Percentiles rank a stretch among this genome's conserved stretches.
phyloP scores from a whole-genome alignment of 2,329 filamentous ascomycete species.

The Colletotrichum tropicale region DNA sequence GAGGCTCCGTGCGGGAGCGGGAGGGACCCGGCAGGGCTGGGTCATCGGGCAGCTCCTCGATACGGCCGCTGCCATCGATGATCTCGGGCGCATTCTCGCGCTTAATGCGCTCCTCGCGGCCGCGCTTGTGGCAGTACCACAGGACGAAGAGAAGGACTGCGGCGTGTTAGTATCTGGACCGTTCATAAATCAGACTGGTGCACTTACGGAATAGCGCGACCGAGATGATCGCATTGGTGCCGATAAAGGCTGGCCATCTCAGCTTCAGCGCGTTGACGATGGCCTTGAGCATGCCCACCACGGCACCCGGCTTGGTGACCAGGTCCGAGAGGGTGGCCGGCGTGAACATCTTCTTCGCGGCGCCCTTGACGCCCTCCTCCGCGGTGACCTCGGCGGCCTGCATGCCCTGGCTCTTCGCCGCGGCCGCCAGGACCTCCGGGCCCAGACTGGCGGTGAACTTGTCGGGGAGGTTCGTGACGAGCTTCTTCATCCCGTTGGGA shows the following conservation, averaged over 20 bases:
- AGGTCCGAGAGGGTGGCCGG: constrained; percentile 79
- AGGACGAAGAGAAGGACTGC: constrained; percentile 88
- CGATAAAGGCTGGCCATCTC: constrained; percentile 88
- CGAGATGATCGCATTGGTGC: constrained; percentile 84
- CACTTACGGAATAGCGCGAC: constrained; percentile 82
- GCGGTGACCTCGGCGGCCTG: constrained; percentile 55
- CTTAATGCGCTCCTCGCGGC: constrained; percentile 81
- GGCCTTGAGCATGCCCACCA: constrained; percentile 84
- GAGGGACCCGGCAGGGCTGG: constrained; percentile 41
- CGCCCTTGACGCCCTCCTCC: constrained; percentile 51
- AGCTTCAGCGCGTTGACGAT: constrained; percentile 88
- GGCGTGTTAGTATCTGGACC: constrained; percentile 3
- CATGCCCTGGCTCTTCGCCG: constrained; percentile 75
- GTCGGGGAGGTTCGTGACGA: constrained; percentile 82
- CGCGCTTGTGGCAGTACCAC: constrained; percentile 98
- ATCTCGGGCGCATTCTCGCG: constrained; percentile 47
- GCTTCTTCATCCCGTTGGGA: constrained; percentile 80
- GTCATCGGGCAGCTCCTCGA: constrained; percentile 57
- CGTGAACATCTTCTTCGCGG: constrained; percentile 70
- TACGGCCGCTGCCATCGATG: constrained; percentile 42
- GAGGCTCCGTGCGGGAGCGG: constrained; percentile 15
- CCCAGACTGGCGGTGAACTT: constrained; percentile 79
- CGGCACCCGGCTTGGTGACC: constrained; percentile 83
- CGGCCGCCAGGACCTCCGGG: constrained; percentile 82
- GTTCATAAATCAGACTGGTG: neutral